Conservation (phyloP, 257 asterid genomes). For the Ilex asprella region DNA sequence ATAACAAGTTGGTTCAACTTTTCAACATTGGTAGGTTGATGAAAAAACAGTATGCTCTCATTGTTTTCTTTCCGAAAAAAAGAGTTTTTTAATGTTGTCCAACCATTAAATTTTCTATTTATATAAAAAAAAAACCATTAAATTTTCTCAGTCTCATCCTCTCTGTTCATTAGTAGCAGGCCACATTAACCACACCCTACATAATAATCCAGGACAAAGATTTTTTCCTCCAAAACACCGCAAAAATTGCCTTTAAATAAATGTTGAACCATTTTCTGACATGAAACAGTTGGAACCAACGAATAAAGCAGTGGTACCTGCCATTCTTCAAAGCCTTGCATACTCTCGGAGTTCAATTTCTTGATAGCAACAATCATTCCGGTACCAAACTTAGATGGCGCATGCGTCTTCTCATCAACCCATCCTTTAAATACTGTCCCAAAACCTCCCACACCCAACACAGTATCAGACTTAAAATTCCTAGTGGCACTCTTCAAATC, state of each 20-base stretch:
- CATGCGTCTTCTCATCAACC: conserved; percentile 41
- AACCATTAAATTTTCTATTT: too few relatives aligned
- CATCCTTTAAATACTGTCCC: conserved; percentile 49
- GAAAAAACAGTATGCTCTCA: too few relatives aligned
- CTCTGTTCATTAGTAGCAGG: too few relatives aligned
- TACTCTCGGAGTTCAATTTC: conserved; percentile 36
- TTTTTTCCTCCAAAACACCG: neutral
- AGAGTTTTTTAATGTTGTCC: too few relatives aligned
- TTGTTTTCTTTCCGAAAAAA: too few relatives aligned
- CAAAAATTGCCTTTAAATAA: too few relatives aligned
- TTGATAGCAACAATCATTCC: conserved; percentile 47
- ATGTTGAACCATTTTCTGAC: neutral
- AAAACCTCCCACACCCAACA: conserved; percentile 45
- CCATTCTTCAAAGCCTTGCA: conserved; percentile 51
- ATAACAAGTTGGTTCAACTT: too few relatives aligned
- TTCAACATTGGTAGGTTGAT: too few relatives aligned
- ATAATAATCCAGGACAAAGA: too few relatives aligned
- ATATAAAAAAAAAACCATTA: too few relatives aligned
- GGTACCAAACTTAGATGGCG: conserved; percentile 28
- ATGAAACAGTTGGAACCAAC: neutral
- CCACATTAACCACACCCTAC: too few relatives aligned
- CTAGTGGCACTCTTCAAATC: conserved; percentile 36
- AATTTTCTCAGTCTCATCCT: too few relatives aligned
- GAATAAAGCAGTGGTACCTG: conserved; percentile 24
- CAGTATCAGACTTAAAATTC: conserved; percentile 37